Percentiles rank a stretch among this genome's conserved stretches.
Evolutionary conservation across 177 flowering plant genomes (phyloP).

Genomic region (Vitis hybrid): DNA sequence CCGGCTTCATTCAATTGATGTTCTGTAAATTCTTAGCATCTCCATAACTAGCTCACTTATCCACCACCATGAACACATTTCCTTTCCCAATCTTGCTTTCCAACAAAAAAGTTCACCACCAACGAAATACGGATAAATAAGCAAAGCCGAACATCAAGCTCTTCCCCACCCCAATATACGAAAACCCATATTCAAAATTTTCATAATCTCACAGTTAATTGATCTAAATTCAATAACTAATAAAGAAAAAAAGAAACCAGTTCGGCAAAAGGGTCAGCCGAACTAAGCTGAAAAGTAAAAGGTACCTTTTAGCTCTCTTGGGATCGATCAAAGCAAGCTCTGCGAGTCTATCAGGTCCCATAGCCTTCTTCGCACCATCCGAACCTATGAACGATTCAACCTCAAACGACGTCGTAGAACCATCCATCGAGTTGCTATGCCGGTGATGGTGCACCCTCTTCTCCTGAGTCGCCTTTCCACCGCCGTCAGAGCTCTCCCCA

Average conservation of each 20-base stretch:
- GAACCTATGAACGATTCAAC: slow-evolving; percentile 34
- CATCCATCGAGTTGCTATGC: slow-evolving; percentile 77
- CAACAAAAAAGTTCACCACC: too few relatives aligned
- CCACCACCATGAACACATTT: too few relatives aligned
- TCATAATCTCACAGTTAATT: background rate
- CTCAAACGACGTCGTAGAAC: slow-evolving; percentile 47
- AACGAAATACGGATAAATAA: too few relatives aligned
- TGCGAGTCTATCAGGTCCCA: slow-evolving; percentile 72
- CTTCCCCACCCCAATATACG: too few relatives aligned
- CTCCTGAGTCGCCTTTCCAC: slow-evolving; percentile 21
- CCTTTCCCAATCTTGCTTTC: too few relatives aligned
- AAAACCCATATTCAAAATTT: too few relatives aligned
- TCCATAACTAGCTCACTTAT: too few relatives aligned
- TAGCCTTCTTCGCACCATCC: slow-evolving; percentile 72
- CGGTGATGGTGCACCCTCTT: slow-evolving; percentile 42
- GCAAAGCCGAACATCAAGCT: too few relatives aligned
- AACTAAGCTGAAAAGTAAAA: slow-evolving; percentile 5
- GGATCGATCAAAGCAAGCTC: slow-evolving; percentile 89
- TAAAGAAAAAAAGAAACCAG: background rate
- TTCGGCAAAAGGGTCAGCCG: background rate
- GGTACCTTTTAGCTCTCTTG: slow-evolving; percentile 87
- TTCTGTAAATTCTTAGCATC: too few relatives aligned
- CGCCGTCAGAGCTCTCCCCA: slow-evolving; percentile 26
- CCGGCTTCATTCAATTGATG: too few relatives aligned
- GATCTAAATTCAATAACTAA: background rate